Evolutionary conservation across 768 basidiomycete genomes (phyloP).

Genomic region (Podaxis sp.): DNA sequence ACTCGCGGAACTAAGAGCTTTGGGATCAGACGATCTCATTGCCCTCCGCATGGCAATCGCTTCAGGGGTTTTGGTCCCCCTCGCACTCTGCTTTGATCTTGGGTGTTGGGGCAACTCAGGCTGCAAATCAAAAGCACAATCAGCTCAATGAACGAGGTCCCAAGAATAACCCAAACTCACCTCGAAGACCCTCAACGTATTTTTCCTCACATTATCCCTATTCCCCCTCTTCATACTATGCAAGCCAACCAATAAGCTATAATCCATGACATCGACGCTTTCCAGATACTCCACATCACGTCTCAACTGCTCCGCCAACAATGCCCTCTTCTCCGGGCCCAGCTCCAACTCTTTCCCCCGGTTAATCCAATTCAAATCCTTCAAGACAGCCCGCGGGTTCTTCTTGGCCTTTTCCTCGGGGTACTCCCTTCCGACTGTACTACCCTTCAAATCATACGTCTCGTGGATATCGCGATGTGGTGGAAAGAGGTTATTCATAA

Average conservation of each 20-base stretch:
- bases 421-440: conserved; percentile 85
- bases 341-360: conserved; percentile 75
- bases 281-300: conserved; percentile 87
- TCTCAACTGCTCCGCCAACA: conserved; percentile 88
- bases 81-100: conserved; percentile 61
- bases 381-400: conserved; percentile 88
- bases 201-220: conserved; percentile 85
- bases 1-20: conserved; percentile 46
- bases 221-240: conserved; percentile 92
- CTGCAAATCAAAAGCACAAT: conserved; percentile 32
- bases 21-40: conserved; percentile 80
- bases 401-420: conserved; percentile 77
- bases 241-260: conserved; percentile 90
- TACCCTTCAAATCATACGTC: conserved; percentile 96
- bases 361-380: conserved; percentile 97
- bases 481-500: conserved; percentile 99
- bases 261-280: conserved; percentile 90
- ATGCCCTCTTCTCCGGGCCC: conserved; percentile 93
- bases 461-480: conserved; percentile 97
- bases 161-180: conserved; percentile 39
- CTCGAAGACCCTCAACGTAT: conserved; percentile 90
- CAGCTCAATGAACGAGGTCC: neutral
- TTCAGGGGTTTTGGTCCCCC: conserved; percentile 62
- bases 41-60: conserved; percentile 85
- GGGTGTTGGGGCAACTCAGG: conserved; percentile 65